phyloP scores from a whole-genome alignment of 805 yeast genomes.

The Kluyveromyces lactis region DNA sequence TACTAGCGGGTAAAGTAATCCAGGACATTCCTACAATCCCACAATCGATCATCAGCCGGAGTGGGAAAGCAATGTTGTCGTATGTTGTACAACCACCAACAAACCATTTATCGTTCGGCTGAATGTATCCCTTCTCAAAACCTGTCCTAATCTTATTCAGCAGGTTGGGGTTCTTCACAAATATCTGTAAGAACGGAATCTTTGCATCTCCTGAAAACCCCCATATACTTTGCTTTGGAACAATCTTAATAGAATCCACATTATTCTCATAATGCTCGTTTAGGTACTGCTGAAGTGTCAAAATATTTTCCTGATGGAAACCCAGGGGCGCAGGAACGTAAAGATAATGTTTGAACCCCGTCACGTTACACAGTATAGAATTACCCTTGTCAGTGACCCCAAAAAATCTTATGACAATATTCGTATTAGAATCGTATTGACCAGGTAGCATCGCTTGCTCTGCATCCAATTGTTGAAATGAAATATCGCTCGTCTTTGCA shows the following conservation, averaged over 20 bases:
- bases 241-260: slow-evolving; percentile 57
- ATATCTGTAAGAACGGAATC: slow-evolving; percentile 71
- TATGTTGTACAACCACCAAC: slow-evolving; percentile 60
- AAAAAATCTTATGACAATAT: slow-evolving; percentile 70
- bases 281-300: slow-evolving; percentile 38
- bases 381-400: slow-evolving; percentile 88
- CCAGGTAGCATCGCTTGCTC: slow-evolving; percentile 66
- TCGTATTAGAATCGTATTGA: slow-evolving; percentile 24
- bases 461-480: slow-evolving; percentile 90
- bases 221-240: slow-evolving; percentile 81
- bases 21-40: slow-evolving; percentile 94
- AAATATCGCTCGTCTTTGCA: slow-evolving; percentile 42
- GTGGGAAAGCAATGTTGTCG: slow-evolving; percentile 80
- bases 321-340: slow-evolving; percentile 88
- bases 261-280: slow-evolving; percentile 42
- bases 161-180: slow-evolving; percentile 54
- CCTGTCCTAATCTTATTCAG: slow-evolving; percentile 65
- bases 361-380: slow-evolving; percentile 82
- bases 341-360: slow-evolving; percentile 82
- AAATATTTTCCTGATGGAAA: slow-evolving; percentile 49
- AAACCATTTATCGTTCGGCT: slow-evolving; percentile 56
- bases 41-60: slow-evolving; percentile 89
- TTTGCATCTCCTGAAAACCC: slow-evolving; percentile 77
- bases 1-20: slow-evolving; percentile 78
- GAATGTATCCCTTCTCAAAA: slow-evolving; percentile 76